A percentile compares a stretch with the other conserved stretches of the same genome.
Evolutionary conservation across 495 filamentous ascomycete species (phyloP).

Genomic region (Xylona heveae): DNA sequence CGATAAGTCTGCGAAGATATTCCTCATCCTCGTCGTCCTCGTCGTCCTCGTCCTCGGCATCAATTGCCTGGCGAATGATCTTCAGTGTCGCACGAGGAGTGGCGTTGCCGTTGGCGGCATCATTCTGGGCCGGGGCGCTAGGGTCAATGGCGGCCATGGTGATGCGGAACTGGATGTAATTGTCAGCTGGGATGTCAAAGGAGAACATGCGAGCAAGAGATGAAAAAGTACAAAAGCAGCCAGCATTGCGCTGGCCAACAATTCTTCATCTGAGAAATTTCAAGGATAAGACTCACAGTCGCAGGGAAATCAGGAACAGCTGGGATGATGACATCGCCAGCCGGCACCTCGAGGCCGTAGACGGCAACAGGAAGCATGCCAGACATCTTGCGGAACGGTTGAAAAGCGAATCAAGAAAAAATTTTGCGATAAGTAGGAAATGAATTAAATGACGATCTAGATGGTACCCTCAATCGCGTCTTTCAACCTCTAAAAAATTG

Average conservation of each 20-base stretch:
- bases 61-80: slow-evolving; percentile 47
- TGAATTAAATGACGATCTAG: slow-evolving; percentile 22
- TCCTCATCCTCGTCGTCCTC: slow-evolving; percentile 46
- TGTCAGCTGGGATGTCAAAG: neutral
- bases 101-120: slow-evolving; percentile 34
- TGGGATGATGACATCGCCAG: slow-evolving; percentile 54
- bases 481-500: slow-evolving; percentile 25
- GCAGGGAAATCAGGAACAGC: slow-evolving; percentile 55
- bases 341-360: slow-evolving; percentile 73
- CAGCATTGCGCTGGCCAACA: slow-evolving; percentile 1
- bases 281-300: slow-evolving; percentile 38
- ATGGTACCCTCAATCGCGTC: slow-evolving; percentile 25
- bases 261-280: slow-evolving; percentile 3
- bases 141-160: slow-evolving; percentile 98
- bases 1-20: slow-evolving; percentile 27
- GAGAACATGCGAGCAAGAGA: neutral
- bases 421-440: slow-evolving; percentile 19
- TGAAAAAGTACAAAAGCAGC: neutral
- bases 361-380: slow-evolving; percentile 54
- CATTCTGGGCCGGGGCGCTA: slow-evolving; percentile 39
- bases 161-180: slow-evolving; percentile 55
- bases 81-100: slow-evolving; percentile 68
- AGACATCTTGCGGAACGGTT: too few relatives aligned
- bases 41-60: slow-evolving; percentile 28
- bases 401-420: slow-evolving; percentile 5